Conservation (phyloP, 1,284 basidiomycete genomes). For the Volvariella surrecta region DNA sequence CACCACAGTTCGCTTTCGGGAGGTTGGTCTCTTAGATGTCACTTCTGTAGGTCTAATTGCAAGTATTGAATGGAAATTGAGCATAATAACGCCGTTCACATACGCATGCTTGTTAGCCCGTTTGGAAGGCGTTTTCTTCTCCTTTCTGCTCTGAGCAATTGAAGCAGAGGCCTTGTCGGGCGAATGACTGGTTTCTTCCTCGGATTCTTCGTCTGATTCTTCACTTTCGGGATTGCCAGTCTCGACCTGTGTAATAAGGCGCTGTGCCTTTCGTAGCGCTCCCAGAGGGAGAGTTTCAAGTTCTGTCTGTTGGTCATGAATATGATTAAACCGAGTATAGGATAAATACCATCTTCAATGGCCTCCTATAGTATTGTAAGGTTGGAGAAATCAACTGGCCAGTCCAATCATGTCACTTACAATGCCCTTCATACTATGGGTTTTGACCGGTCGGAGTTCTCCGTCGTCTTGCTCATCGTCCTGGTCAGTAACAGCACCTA, state of each 20-base stretch:
- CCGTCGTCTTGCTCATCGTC: no score
- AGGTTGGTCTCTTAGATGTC: slow-evolving; percentile 83
- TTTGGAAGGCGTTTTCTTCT: slow-evolving; percentile 36
- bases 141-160: no score
- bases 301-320: slow-evolving; percentile 23
- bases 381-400: no score
- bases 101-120: slow-evolving; percentile 86
- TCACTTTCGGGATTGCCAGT: slow-evolving; percentile 21
- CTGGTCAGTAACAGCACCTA: no score
- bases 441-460: no score
- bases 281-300: slow-evolving; percentile 55
- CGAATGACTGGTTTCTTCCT: slow-evolving; percentile 7
- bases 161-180: no score
- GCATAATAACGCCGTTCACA: slow-evolving; percentile 22
- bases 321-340: slow-evolving; percentile 6
- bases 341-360: slow-evolving; percentile 12
- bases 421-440: no score
- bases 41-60: slow-evolving; percentile 67
- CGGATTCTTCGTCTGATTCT: slow-evolving; percentile 23
- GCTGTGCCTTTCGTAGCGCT: slow-evolving; percentile 57
- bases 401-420: no score
- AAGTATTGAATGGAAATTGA: slow-evolving; percentile 5
- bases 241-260: slow-evolving; percentile 35
- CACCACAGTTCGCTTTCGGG: slow-evolving; percentile 69
- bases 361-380: slow-evolving; percentile 14